Percentiles rank a stretch among this genome's conserved stretches.
phyloP scores from a whole-genome alignment of 2,329 filamentous ascomycete species.

The Paecilomyces sp. region DNA sequence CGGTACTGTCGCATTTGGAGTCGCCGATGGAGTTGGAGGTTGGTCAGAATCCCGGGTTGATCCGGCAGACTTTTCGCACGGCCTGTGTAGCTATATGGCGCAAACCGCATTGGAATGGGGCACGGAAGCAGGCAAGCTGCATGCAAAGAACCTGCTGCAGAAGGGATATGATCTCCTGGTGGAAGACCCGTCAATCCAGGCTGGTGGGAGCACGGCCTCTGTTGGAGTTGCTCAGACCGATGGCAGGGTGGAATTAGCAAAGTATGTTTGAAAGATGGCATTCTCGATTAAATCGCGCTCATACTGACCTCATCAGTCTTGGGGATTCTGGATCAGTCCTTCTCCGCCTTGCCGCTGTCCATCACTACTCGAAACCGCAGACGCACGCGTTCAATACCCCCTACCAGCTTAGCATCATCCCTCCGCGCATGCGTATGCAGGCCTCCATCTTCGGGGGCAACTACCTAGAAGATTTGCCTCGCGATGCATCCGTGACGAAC shows the following conservation, averaged over 20 bases:
- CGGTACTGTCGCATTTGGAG: slow-evolving; percentile 64
- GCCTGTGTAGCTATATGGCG: slow-evolving; percentile 89
- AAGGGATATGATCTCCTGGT: slow-evolving; percentile 77
- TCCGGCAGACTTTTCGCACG: slow-evolving; percentile 90
- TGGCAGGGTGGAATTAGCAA: slow-evolving; percentile 78
- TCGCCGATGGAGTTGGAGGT: slow-evolving; percentile 91
- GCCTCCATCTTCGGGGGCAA: slow-evolving; percentile 76
- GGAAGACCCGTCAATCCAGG: slow-evolving; percentile 62
- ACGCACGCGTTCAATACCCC: slow-evolving; percentile 98
- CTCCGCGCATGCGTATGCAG: slow-evolving; percentile 68
- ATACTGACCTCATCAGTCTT: slow-evolving; percentile 39
- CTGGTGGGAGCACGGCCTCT: slow-evolving; percentile 87
- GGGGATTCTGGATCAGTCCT: slow-evolving; percentile 93
- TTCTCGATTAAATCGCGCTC: not conserved
- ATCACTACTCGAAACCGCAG: slow-evolving; percentile 75
- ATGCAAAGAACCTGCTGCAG: slow-evolving; percentile 68
- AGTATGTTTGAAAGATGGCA: slow-evolving; percentile 38
- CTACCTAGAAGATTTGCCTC: slow-evolving; percentile 74
- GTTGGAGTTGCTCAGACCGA: slow-evolving; percentile 69
- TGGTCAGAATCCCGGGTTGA: slow-evolving; percentile 92
- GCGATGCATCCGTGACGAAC: slow-evolving; percentile 72
- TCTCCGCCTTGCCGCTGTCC: slow-evolving; percentile 75
- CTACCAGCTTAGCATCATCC: slow-evolving; percentile 85
- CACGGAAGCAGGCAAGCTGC: slow-evolving; percentile 30
- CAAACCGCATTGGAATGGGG: slow-evolving; percentile 58